Evolutionary conservation across 495 filamentous ascomycete species (phyloP).

Genomic region (Hypomontagnella monticulosa): DNA sequence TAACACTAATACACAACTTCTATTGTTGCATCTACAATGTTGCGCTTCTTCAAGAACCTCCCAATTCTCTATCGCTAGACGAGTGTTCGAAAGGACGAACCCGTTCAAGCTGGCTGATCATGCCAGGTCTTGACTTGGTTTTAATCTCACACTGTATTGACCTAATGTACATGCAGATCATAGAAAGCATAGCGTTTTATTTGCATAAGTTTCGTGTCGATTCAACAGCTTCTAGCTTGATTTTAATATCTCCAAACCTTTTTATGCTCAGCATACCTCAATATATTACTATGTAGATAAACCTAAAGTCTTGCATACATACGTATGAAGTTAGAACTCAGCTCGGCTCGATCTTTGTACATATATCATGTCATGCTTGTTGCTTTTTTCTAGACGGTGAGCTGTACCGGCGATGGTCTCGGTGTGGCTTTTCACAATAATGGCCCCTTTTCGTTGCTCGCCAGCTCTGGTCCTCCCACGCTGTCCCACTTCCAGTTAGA

Average conservation of each 20-base stretch:
- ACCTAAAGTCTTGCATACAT: conserved; percentile 27
- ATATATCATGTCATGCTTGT: conserved; percentile 6
- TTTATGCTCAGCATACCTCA: conserved; percentile 11
- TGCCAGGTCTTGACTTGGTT: not conserved
- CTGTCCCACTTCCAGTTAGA: conserved; percentile 16
- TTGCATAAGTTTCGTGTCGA: too few species aligned
- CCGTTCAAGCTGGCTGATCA: too few species aligned
- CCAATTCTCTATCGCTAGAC: too few species aligned
- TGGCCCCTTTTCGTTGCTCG: conserved; percentile 22
- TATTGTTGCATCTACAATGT: too few species aligned
- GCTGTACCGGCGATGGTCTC: conserved; percentile 23
- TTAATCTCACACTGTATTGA: conserved; percentile 23
- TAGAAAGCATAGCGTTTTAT: not conserved
- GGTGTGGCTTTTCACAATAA: conserved; percentile 23
- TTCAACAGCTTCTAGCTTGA: conserved; percentile 12
- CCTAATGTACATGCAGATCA: not conserved
- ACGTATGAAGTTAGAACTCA: conserved; percentile 20
- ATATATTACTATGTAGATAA: conserved; percentile 9
- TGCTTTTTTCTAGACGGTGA: conserved; percentile 28
- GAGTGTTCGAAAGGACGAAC: too few species aligned
- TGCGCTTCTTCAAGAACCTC: not conserved
- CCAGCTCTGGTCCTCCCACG: conserved; percentile 22
- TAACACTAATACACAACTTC: not conserved
- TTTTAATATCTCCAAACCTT: conserved; percentile 21
- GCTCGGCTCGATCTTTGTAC: conserved; percentile 4